Conservation (phyloP, 768 basidiomycete genomes). For the Ramaria sp. region DNA sequence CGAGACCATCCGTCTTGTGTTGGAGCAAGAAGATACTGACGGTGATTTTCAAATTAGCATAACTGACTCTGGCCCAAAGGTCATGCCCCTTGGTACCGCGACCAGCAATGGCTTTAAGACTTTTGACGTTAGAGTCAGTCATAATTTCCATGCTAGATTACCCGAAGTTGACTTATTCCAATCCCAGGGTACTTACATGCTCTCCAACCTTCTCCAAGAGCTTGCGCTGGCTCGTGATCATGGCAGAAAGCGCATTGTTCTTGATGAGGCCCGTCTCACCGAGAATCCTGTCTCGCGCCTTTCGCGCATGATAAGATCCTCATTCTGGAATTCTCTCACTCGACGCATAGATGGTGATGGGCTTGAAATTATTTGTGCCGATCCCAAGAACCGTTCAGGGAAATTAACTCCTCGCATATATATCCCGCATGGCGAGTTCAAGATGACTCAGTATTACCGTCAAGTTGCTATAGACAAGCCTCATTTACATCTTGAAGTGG, state of each 20-base stretch:
- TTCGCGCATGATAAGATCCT: constrained; percentile 94
- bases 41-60: constrained; percentile 94
- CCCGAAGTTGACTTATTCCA: constrained; percentile 21
- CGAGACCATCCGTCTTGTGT: constrained; percentile 90
- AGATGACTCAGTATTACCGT: constrained; percentile 93
- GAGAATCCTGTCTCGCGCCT: constrained; percentile 97
- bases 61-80: constrained; percentile 93
- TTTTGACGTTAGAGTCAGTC: constrained; percentile 78
- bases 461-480: constrained; percentile 86
- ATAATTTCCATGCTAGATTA: neutral
- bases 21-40: constrained; percentile 97
- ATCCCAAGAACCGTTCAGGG: constrained; percentile 93
- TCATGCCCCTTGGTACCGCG: constrained; percentile 91
- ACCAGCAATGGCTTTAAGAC: constrained; percentile 97
- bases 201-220: constrained; percentile 97
- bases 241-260: constrained; percentile 88
- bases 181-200: constrained; percentile 91
- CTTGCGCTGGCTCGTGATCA: constrained; percentile 94
- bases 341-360: constrained; percentile 96
- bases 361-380: constrained; percentile 92
- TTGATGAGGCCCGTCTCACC: constrained; percentile 95
- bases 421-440: constrained; percentile 85
- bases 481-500: constrained; percentile 87
- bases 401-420: constrained; percentile 89
- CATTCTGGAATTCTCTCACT: constrained; percentile 97